Percentiles rank a stretch among this genome's conserved stretches.
Conservation (phyloP, 1,284 basidiomycete species). For the Fomes fomentarius region DNA sequence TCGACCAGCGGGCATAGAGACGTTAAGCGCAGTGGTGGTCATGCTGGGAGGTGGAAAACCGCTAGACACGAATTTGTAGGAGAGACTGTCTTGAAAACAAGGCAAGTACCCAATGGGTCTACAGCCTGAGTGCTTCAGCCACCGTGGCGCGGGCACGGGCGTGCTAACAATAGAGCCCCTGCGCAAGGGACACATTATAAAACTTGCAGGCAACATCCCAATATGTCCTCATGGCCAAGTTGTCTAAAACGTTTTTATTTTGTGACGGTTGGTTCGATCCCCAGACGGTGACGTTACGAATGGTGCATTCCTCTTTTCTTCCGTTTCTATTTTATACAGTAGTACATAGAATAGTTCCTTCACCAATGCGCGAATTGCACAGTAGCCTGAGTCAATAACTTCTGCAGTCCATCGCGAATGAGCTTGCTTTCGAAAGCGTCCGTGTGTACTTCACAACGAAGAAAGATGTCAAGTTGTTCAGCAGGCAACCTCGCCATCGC, state of each 20-base stretch:
- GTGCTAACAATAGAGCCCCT: slow-evolving; percentile 16
- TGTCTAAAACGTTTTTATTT: slow-evolving; percentile 26
- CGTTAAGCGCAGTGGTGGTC: slow-evolving; percentile 42
- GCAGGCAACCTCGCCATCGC: slow-evolving; percentile 3
- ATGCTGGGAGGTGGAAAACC: slow-evolving; percentile 17
- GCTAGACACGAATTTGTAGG: not conserved
- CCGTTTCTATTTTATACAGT: too few species aligned
- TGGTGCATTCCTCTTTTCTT: too few species aligned
- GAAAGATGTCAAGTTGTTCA: slow-evolving; percentile 3
- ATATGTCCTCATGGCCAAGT: slow-evolving; percentile 20
- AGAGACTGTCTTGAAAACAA: slow-evolving; percentile 1
- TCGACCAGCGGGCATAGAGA: slow-evolving; percentile 62
- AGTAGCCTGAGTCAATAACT: too few species aligned
- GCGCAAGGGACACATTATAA: not conserved
- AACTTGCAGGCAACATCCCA: too few species aligned
- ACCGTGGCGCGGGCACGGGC: not conserved
- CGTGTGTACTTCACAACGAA: slow-evolving; percentile 2
- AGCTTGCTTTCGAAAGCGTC: slow-evolving; percentile 7
- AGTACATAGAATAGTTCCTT: too few species aligned
- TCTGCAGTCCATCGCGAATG: not conserved
- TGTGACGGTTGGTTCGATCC: too few species aligned
- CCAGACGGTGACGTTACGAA: too few species aligned
- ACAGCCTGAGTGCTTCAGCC: too few species aligned
- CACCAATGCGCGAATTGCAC: too few species aligned
- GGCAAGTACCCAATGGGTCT: slow-evolving; percentile 1